Conservation (phyloP, 2,329 filamentous ascomycete species). For the Botrytis elliptica region DNA sequence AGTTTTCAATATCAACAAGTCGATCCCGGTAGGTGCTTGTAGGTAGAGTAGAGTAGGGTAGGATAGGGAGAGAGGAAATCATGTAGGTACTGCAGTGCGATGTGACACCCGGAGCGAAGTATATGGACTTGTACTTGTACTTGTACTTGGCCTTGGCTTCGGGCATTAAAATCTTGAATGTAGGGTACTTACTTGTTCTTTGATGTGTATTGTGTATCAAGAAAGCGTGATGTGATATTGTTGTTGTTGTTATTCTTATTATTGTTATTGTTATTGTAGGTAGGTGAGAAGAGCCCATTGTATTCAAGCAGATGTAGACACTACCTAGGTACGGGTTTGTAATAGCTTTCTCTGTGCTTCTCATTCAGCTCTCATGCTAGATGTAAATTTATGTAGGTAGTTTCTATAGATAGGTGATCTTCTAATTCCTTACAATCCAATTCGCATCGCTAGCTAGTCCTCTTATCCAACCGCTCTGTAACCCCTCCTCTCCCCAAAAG, state of each 20-base stretch:
- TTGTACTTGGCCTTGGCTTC: background rate
- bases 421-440: background rate
- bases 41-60: background rate
- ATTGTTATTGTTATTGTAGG: background rate
- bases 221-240: background rate
- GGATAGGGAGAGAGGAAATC: background rate
- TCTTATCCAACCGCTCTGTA: background rate
- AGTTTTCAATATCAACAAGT: background rate
- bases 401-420: background rate
- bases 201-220: background rate
- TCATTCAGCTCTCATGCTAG: background rate
- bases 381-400: background rate
- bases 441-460: background rate
- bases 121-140: too few species aligned
- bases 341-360: background rate
- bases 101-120: background rate
- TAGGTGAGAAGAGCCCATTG: background rate
- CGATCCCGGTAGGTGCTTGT: background rate
- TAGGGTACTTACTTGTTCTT: background rate
- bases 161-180: background rate
- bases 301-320: background rate
- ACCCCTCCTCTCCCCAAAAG: constrained; percentile 53
- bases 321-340: too few species aligned
- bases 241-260: background rate
- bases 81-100: background rate